Percentiles rank a stretch among this genome's conserved stretches.
Conservation (phyloP, 164 flowering plant genomes). For the Magnolia sinica region DNA sequence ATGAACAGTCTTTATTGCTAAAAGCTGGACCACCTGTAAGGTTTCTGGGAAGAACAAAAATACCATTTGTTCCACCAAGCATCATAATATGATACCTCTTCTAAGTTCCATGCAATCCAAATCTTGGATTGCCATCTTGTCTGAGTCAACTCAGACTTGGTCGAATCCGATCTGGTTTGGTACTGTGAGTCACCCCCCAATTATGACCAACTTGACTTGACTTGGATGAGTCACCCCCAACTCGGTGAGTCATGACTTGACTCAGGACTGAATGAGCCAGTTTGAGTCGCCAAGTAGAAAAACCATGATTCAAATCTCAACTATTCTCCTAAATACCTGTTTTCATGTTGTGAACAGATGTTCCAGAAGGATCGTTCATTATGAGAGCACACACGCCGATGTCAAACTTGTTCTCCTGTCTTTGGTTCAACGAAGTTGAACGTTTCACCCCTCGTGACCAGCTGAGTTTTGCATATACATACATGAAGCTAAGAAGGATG, state of each 20-base stretch:
- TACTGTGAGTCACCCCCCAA: too few relatives aligned
- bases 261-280: too few relatives aligned
- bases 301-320: background rate
- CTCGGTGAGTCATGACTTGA: too few relatives aligned
- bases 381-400: constrained; percentile 95
- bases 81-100: background rate
- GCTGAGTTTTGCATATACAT: constrained; percentile 89
- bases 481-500: constrained; percentile 70
- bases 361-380: constrained; percentile 96
- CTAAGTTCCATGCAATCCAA: background rate
- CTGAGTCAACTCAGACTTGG: too few relatives aligned
- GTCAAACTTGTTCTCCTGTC: constrained; percentile 96
- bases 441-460: constrained; percentile 97
- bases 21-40: background rate
- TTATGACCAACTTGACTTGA: too few relatives aligned
- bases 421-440: constrained; percentile 97
- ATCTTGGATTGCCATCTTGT: too few relatives aligned
- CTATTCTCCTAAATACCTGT: background rate
- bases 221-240: too few relatives aligned
- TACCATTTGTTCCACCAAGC: too few relatives aligned
- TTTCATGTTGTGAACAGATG: constrained; percentile 51
- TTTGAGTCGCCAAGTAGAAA: too few relatives aligned
- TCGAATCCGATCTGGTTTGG: too few relatives aligned
- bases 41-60: too few relatives aligned
- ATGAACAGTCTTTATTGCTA: background rate